Base-by-base conservation (phyloP, 2,329 filamentous ascomycete genomes). In the Penicillium polonicum region DNA sequence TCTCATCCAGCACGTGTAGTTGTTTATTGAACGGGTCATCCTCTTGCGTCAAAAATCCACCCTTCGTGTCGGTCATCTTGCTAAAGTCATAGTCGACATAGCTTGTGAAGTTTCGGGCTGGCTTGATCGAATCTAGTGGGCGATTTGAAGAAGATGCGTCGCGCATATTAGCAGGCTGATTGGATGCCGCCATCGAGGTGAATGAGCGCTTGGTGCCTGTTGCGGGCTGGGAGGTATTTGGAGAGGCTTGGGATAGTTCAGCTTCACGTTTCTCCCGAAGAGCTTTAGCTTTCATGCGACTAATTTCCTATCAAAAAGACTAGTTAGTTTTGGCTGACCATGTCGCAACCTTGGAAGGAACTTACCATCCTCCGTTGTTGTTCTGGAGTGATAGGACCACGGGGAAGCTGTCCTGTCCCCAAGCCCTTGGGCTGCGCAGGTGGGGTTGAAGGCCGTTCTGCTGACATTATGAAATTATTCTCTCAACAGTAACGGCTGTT, bases 81-180 rank as follows among this genome's bases (percentile, higher is more conserved):
- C 90, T 93, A 77, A 99, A 94, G 74, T 99, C 94, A 78, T 97
- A 97, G 71, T 99, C 94, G 70, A 99, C 92, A 72, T 89, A 97
- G 73, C 94, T 93, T 60, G 90, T 86, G 66, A 97, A 97, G 70
- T 95, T 97, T 69, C 87, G 85, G 39, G 91, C 90, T 0, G 93
- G 88, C 55, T 86, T 87, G 49, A 95, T 87, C 5, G 78, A 73
- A 45, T 81, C 74, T 33, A 77, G 69, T 7, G 76, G 77, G 10
- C 75, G 72, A 33, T 67, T 65, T 6, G 73, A 69, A 8, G 72
- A 78, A 44, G 74, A 82, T 5, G 85, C 89, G 80, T 94, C 88
- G 68, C 91, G 88, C 68, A 85, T 84, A 33, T 83, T 90, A 13
- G 82, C 76, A 1, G 84, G 83, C 0, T 70, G 76, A 72, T 59